A percentile compares a stretch with the other conserved stretches of the same genome.
Evolutionary conservation across 192 early-diverging fungal genomes (phyloP).

Genomic region (Entomortierella lignicola): DNA sequence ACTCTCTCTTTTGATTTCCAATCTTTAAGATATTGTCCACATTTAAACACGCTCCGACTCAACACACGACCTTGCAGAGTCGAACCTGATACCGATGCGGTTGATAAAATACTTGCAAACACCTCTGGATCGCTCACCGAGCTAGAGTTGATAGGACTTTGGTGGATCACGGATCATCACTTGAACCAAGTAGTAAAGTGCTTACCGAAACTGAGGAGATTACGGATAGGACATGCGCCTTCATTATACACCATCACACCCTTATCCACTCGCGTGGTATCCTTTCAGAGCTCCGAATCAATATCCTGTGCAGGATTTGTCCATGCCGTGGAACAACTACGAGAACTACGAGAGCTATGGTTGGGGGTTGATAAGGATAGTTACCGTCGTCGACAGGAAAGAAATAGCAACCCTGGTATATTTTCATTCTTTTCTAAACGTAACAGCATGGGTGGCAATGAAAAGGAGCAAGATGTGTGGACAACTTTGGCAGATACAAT

Average conservation of each 20-base stretch:
- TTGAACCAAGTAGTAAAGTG: background rate
- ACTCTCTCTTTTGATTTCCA: background rate
- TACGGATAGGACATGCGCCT: conserved; percentile 7
- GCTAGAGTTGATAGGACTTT: conserved; percentile 15
- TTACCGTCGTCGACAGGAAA: background rate
- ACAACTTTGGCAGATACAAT: background rate
- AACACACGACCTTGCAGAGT: conserved; percentile 12
- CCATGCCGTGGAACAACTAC: conserved; percentile 5
- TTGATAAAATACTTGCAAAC: background rate
- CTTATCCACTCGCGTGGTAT: background rate
- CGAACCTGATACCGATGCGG: background rate
- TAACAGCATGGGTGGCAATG: no score
- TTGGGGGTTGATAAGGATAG: background rate
- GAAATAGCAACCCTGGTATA: background rate
- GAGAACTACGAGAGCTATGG: conserved; percentile 6
- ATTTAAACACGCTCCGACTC: background rate
- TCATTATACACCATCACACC: conserved; percentile 1
- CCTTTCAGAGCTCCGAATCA: background rate
- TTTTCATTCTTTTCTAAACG: no score
- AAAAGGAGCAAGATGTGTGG: background rate
- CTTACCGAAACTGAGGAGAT: conserved; percentile 1
- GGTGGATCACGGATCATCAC: conserved; percentile 12
- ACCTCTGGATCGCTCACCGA: background rate
- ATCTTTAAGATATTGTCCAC: conserved; percentile 2
- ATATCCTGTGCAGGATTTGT: background rate